Evolutionary conservation across 176 grass and related monocot species (phyloP), one percentile per base, ranked within the genome.

Genomic region (Lolium rigidum): DNA sequence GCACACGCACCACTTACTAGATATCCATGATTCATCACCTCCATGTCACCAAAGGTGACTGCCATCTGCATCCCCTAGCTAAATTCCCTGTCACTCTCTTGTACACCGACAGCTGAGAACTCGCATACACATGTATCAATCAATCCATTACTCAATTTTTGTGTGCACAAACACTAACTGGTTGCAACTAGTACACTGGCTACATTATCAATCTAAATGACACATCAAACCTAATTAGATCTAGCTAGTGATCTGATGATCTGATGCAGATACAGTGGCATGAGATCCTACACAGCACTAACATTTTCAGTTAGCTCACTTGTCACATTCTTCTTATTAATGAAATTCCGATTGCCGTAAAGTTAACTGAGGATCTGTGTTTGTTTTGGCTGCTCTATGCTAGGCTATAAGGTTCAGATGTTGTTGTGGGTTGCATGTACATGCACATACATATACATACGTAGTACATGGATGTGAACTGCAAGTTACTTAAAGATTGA

Each of bases 1-100:
- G 22, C 79, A 20, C 79, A 77, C 79, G 86, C 86, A 66, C 59
- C 86, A 76, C 79, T 87, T 76, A 69, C 61, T 77, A n/a, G 83
- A 85, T 18, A 85, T 18, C 39, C 58, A 64, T 7, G 39, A 80
- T 64, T n/a, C 39, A 64, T 51, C 82, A 8, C 25, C 16, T 54
- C 14, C 12, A 17, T 25, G 52, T 76, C 48, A n/a, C 68, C 54
- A 61, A 61, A 61, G 31, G 79, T 4, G 44, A 10, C 18, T 65
- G 60, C 37, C 67, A 24, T 60, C 68, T 44, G 10, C 70, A 73
- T 73, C 66, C 18, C 68, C 38, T 28, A 35, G 70, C 43, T 49
- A 49, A 73, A 43, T 48, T 61, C 61, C 82, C 47, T 15, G 41
- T 49, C 13, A 6, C 54, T 60, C 70, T 7, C 41, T 24, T 22